Base-by-base conservation (phyloP, 768 basidiomycete species). In the Cystofilobasidium ferigula region DNA sequence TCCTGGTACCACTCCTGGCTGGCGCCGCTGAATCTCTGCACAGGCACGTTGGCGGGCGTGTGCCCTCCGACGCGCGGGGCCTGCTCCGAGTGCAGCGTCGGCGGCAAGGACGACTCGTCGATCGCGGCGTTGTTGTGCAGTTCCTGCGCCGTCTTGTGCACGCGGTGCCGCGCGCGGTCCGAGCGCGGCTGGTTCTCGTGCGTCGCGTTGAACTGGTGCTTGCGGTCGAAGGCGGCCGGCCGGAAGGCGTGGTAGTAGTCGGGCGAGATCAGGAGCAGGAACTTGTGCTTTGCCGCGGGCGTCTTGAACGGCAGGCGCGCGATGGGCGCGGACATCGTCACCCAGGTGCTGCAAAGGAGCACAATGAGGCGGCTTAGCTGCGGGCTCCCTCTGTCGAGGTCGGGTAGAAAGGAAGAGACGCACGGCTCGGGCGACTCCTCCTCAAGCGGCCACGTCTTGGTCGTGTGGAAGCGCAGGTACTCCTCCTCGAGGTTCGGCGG, bases 241-340 rank as follows among this genome's bases (percentile, higher is more conserved):
- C 65, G 65, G 65, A 67, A 60, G 38, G 65, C 60, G 60, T 67
- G 65, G 56, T 62, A 67, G 65, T 61, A 67, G 18, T 67, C 47
- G 40, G 65, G 65, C 30, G 65, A 26, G 56, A 51, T 57, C 42
- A 99, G 80, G 3, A 98, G 80, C 73, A 90, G 88, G 72, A 93
- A 79, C 75, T 87, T 89, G 77, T 94, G 89, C 13, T 85, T 75
- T 8, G 89, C 87, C 26, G 77, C 76, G n/a, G 82, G 79, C 60
- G 79, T 74, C 45, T 78, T 78, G 70, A 97, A 78, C 0, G 89
- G 85, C 48, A 97, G 80, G 16, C 81, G 76, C 67, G 87, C 80
- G 42, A 97, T 83, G 18, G 89, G 82, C 16, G 84, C 86, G 22
- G 88, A 84, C 62, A 91, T 79, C 61, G 69, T 58, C 7, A 71